phyloP scores from a whole-genome alignment of 2,329 filamentous ascomycete genomes.

The Dichotomopilus funicola region DNA sequence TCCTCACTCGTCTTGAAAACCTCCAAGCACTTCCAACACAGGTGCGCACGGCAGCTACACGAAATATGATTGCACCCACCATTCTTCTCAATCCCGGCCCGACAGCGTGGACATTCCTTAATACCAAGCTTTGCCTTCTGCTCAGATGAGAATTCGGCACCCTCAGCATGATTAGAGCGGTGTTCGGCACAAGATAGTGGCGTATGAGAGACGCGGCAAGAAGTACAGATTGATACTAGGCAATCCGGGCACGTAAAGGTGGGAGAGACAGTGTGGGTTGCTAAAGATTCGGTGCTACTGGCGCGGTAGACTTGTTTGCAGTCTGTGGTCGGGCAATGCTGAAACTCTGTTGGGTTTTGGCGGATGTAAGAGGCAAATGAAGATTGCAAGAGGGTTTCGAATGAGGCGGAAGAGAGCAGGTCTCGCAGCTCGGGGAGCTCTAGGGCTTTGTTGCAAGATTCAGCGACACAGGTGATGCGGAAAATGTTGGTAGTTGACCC shows the following conservation, averaged over 20 bases:
- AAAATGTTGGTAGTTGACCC: slow-evolving; percentile 13
- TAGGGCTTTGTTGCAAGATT: slow-evolving; percentile 24
- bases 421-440: slow-evolving; percentile 26
- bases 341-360: slow-evolving; percentile 28
- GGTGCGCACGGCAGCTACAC: slow-evolving; percentile 38
- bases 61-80: slow-evolving; percentile 42
- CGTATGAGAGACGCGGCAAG: slow-evolving; percentile 31
- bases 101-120: slow-evolving; percentile 37
- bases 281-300: slow-evolving; percentile 1
- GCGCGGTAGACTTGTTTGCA: slow-evolving; percentile 38
- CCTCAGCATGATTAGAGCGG: slow-evolving; percentile 18
- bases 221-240: slow-evolving; percentile 29
- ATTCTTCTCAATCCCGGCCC: slow-evolving; percentile 36
- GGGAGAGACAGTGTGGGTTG: neutral
- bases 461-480: slow-evolving; percentile 26
- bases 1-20: slow-evolving; percentile 24
- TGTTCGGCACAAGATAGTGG: slow-evolving; percentile 31
- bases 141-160: slow-evolving; percentile 25
- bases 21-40: slow-evolving; percentile 43
- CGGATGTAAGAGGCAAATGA: slow-evolving; percentile 33
- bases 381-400: slow-evolving; percentile 34
- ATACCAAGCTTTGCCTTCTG: slow-evolving; percentile 32
- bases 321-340: slow-evolving; percentile 38
- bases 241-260: slow-evolving; percentile 34
- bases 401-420: slow-evolving; percentile 27